These are phyloP conservation scores for Globisporangium cystogenes DNA, from an alignment of 352 stramenopile species.

Conservation along the genomic window DNA sequence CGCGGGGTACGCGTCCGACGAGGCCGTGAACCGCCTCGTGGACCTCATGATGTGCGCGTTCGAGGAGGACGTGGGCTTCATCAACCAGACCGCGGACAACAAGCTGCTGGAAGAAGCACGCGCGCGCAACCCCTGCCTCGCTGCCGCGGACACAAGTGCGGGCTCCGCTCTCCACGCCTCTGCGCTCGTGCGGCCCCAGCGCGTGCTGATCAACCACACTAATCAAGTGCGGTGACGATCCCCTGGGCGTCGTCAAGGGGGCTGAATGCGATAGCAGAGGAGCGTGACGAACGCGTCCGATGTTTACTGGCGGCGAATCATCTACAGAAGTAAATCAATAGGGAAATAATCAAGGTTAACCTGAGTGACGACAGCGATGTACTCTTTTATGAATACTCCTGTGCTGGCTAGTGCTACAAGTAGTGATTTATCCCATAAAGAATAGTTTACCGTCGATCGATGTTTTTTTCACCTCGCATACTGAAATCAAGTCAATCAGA, in stretches of 20 bases:
- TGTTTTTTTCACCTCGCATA: no score
- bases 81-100: conserved; percentile 6
- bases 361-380: no score
- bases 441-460: no score
- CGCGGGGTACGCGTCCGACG: neutral
- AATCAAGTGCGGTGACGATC: neutral
- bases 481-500: no score
- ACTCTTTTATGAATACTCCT: no score
- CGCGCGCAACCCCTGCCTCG: neutral
- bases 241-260: neutral
- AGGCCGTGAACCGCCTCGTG: neutral
- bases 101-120: conserved; percentile 4
- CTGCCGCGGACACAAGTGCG: neutral
- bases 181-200: neutral
- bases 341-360: no score
- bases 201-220: neutral
- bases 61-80: conserved; percentile 6
- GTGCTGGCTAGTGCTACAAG: no score
- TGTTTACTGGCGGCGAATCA: neutral
- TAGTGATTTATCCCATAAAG: no score
- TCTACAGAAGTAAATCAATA: no score
- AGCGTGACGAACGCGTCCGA: neutral
- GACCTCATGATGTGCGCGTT: conserved; percentile 9
- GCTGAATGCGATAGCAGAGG: neutral
- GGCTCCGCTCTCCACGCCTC: neutral